phyloP scores from a whole-genome alignment of 1,284 basidiomycete species.

The Trichosporon sp. region DNA sequence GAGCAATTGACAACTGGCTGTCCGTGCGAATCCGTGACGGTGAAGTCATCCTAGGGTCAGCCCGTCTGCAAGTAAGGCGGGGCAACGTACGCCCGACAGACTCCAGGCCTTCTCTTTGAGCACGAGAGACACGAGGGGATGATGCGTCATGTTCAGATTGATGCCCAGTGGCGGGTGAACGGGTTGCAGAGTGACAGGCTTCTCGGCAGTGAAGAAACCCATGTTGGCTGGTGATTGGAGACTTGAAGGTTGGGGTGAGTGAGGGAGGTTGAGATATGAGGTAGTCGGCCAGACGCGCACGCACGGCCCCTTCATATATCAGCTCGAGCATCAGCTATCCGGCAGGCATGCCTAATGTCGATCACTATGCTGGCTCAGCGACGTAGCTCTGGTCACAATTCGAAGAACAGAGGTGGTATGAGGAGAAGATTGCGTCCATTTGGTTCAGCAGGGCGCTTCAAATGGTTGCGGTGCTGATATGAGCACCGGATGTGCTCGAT shows the following conservation, averaged over 20 bases:
- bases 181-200: conserved; percentile 11
- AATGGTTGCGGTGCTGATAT: too few relatives aligned
- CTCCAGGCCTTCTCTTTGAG: conserved; percentile 16
- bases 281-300: too few relatives aligned
- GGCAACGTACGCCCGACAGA: conserved; percentile 32
- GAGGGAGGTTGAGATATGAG: background rate
- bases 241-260: background rate
- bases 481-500: too few relatives aligned
- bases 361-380: too few relatives aligned
- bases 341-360: too few relatives aligned
- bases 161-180: background rate
- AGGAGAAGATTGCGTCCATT: too few relatives aligned
- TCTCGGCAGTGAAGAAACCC: conserved; percentile 29
- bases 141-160: background rate
- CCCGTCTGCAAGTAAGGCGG: background rate
- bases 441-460: too few relatives aligned
- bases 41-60: conserved; percentile 33
- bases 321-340: too few relatives aligned
- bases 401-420: too few relatives aligned
- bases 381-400: too few relatives aligned
- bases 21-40: conserved; percentile 39
- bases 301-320: too few relatives aligned
- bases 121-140: background rate
- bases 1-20: conserved; percentile 30
- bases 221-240: conserved; percentile 15